phyloP scores from a whole-genome alignment of 352 stramenopile genomes.

The Pythium apleroticum region DNA sequence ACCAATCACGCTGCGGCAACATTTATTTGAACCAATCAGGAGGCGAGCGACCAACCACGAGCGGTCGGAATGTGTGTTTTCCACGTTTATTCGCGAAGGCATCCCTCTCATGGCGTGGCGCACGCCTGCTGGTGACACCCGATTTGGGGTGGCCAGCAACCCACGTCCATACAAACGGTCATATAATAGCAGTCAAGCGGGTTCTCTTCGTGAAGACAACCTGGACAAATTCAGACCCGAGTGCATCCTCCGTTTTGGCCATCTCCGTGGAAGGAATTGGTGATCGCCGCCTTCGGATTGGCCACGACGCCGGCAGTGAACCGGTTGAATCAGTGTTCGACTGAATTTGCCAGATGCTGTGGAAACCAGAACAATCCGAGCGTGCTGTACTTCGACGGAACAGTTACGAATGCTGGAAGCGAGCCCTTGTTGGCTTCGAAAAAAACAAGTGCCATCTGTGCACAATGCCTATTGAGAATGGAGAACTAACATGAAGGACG shows the following conservation, averaged over 20 bases:
- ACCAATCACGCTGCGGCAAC: constrained; percentile 22
- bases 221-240: constrained; percentile 7
- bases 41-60: background rate
- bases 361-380: constrained; percentile 23
- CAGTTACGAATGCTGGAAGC: constrained; percentile 11
- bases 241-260: constrained; percentile 17
- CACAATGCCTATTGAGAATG: background rate
- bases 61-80: constrained; percentile 28
- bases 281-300: constrained; percentile 1
- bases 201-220: constrained; percentile 11
- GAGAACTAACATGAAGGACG: background rate
- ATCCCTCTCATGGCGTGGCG: constrained; percentile 11
- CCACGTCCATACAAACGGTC: constrained; percentile 23
- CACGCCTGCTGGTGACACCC: constrained; percentile 17
- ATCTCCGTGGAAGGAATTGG: constrained; percentile 18
- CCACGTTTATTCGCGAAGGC: constrained; percentile 25
- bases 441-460: constrained; percentile 9
- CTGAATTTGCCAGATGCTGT: constrained; percentile 20
- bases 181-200: background rate
- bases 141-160: constrained; percentile 5
- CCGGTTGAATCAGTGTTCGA: background rate
- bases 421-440: constrained; percentile 8
- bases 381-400: constrained; percentile 10
- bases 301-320: background rate
- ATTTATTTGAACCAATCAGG: constrained; percentile 28